These are phyloP conservation scores for Trichosporon sp. DNA, from an alignment of 1,284 basidiomycete genomes.

Conservation along the genomic window DNA sequence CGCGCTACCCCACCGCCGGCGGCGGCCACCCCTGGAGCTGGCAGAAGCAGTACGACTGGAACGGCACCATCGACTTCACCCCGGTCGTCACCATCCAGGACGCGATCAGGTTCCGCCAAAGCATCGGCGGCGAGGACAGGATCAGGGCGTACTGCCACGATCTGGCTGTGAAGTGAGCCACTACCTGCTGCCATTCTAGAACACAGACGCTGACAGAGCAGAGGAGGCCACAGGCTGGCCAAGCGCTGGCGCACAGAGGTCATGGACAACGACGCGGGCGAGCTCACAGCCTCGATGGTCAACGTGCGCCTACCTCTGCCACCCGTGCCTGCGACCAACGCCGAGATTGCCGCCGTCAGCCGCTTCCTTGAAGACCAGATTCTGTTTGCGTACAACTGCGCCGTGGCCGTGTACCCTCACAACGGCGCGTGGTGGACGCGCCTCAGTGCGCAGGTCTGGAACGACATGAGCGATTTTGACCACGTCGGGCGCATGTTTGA, in stretches of 20 bases:
- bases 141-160: slow-evolving; percentile 72
- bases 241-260: slow-evolving; percentile 63
- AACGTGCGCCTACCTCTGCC: slow-evolving; percentile 47
- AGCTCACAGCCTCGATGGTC: slow-evolving; percentile 69
- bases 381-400: slow-evolving; percentile 33
- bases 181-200: not conserved
- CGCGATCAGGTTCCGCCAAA: slow-evolving; percentile 72
- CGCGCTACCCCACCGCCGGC: slow-evolving; percentile 38
- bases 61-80: slow-evolving; percentile 38
- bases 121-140: slow-evolving; percentile 74
- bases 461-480: slow-evolving; percentile 52
- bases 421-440: slow-evolving; percentile 66
- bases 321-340: slow-evolving; percentile 20
- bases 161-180: slow-evolving; percentile 58
- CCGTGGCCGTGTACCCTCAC: slow-evolving; percentile 52
- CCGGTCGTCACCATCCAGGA: slow-evolving; percentile 30
- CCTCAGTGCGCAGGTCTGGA: slow-evolving; percentile 68
- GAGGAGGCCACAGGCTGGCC: slow-evolving; percentile 64
- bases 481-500: slow-evolving; percentile 33
- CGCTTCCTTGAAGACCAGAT: slow-evolving; percentile 30
- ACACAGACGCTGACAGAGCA: slow-evolving; percentile 5
- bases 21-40: slow-evolving; percentile 47
- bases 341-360: slow-evolving; percentile 24
- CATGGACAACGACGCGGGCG: slow-evolving; percentile 59
- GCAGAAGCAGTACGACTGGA: slow-evolving; percentile 31